These are phyloP conservation scores for Tremella yokohamensis DNA, from an alignment of 768 basidiomycete species.

Conservation along the genomic window DNA sequence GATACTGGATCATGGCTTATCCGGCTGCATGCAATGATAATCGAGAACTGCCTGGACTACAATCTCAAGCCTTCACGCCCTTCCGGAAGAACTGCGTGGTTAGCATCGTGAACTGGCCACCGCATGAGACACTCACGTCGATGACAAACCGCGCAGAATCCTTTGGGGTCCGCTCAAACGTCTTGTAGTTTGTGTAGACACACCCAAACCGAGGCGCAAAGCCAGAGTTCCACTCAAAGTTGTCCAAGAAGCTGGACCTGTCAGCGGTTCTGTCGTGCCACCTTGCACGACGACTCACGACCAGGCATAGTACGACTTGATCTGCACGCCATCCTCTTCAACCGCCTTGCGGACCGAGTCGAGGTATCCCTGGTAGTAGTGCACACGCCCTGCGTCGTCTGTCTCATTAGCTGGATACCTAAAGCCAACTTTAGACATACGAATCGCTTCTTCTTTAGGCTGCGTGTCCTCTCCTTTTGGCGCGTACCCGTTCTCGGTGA, in stretches of 20 bases:
- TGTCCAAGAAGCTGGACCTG: constrained; percentile 26
- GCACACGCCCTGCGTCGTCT: constrained; percentile 38
- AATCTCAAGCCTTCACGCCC: too few species aligned
- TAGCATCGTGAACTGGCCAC: too few species aligned
- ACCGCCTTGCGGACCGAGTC: constrained; percentile 28
- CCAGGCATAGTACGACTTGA: constrained; percentile 36
- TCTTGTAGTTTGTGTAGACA: constrained; percentile 37
- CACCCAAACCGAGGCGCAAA: constrained; percentile 36
- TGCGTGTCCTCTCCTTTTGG: constrained; percentile 29
- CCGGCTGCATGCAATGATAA: too few species aligned
- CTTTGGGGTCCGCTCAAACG: constrained; percentile 42
- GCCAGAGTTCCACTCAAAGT: constrained; percentile 43
- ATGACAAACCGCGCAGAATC: constrained; percentile 22
- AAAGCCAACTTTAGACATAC: background rate
- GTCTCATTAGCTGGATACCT: constrained; percentile 6
- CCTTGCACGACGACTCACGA: constrained; percentile 5
- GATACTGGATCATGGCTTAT: too few species aligned
- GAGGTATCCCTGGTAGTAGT: constrained; percentile 38
- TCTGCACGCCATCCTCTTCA: constrained; percentile 39
- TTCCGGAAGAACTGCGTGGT: too few species aligned
- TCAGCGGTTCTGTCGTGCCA: background rate
- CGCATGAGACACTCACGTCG: background rate
- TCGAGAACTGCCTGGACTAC: too few species aligned
- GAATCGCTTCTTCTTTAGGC: constrained; percentile 28
- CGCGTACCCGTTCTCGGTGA: constrained; percentile 40